These are phyloP conservation scores for Prunus armeniaca DNA, from an alignment of 306 rosid genomes.

Conservation along the genomic window DNA sequence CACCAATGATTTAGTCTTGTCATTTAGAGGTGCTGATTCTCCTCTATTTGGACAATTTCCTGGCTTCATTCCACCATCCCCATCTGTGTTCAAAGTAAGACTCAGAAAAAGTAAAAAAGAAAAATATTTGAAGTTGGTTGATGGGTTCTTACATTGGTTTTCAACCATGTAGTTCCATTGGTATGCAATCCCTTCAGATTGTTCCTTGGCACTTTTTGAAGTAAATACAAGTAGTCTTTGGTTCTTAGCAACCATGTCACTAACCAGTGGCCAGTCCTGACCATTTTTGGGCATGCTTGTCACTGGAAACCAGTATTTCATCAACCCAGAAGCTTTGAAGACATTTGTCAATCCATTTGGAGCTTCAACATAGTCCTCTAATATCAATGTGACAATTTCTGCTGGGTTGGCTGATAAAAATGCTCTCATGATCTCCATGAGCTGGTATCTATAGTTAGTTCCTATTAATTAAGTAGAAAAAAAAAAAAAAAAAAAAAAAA, in stretches of 20 bases:
- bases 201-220: conserved; percentile 53
- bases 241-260: conserved; percentile 77
- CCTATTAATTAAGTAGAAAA: conserved; percentile 27
- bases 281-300: conserved; percentile 69
- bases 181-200: conserved; percentile 77
- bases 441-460: conserved; percentile 66
- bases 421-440: conserved; percentile 67
- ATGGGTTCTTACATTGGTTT: conserved; percentile 57
- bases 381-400: conserved; percentile 79
- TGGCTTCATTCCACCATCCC: conserved; percentile 64
- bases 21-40: conserved; percentile 66
- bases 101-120: too few species aligned
- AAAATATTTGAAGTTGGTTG: neutral
- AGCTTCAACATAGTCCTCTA: conserved; percentile 86
- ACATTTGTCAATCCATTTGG: conserved; percentile 77
- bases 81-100: conserved; percentile 44
- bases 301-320: conserved; percentile 80
- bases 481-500: neutral
- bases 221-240: conserved; percentile 78
- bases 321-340: conserved; percentile 60
- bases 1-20: conserved; percentile 66
- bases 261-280: conserved; percentile 76
- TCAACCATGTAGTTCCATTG: conserved; percentile 93
- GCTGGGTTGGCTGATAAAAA: conserved; percentile 63
- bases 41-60: conserved; percentile 74